Conservation (phyloP, 441 rosid genomes). For the Populus trichocarpa region DNA sequence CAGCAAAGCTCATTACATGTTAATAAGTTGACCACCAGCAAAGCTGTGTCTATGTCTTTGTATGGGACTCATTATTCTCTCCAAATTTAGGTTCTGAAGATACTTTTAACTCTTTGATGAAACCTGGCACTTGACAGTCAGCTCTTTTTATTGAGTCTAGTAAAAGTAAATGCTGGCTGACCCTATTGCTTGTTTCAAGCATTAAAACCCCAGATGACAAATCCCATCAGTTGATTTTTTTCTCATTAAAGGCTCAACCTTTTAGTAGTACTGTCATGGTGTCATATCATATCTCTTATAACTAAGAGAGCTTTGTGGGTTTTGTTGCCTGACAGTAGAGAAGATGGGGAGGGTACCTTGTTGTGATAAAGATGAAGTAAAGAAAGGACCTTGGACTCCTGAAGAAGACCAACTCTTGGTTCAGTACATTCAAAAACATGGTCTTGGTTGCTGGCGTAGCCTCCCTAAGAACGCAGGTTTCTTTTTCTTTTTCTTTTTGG, state of each 20-base stretch:
- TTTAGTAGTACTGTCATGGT: background rate
- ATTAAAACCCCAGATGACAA: background rate
- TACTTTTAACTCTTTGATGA: background rate
- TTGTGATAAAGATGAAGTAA: conserved; percentile 34
- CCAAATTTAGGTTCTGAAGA: background rate
- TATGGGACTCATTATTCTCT: background rate
- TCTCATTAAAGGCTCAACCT: background rate
- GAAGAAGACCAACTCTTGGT: conserved; percentile 44
- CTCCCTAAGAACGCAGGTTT: conserved; percentile 54
- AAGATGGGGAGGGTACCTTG: conserved; percentile 37
- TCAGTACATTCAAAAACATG: conserved; percentile 31
- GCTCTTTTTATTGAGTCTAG: background rate
- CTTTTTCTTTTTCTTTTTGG: too few relatives aligned
- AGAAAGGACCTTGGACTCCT: conserved; percentile 46
- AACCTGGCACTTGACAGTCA: background rate
- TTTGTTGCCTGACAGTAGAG: background rate
- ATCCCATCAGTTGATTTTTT: background rate
- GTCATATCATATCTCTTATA: too few relatives aligned
- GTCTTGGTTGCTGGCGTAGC: conserved; percentile 46
- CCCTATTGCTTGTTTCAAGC: background rate
- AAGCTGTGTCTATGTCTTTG: too few relatives aligned
- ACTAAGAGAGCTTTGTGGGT: background rate
- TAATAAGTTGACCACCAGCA: background rate
- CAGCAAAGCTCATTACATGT: background rate
- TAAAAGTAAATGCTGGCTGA: background rate